Evolutionary conservation across 441 rosid genomes (phyloP), one percentile per base, ranked within the genome.

Genomic region (Geranium incanum): DNA sequence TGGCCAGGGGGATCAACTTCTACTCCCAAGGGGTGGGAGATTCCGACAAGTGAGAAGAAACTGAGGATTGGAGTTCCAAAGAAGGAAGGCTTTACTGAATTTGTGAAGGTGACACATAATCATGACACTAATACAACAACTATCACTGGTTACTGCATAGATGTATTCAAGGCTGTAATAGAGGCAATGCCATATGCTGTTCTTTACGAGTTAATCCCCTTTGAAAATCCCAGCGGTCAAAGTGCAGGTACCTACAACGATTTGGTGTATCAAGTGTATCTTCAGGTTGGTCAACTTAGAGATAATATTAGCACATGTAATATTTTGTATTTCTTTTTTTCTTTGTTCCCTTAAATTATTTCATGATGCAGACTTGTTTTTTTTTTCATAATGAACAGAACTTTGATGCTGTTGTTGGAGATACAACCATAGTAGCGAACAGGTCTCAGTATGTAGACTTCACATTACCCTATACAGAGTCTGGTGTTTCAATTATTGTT

Each of bases 1-100:
- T 87, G 95, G 97, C 91, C 90, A 0, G 91, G 96, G 64, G 86
- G 86, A 60, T 16, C 79, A 0, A 59, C 7, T 28, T 67, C 0
- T 28, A 3, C 71, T 62, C 90, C 92, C 0, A 86, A 38, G 69
- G 93, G 94, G 3, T 86, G 89, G 91, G 83, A 84, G 75, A 66
- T 88, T 12, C 89, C 89, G 0, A 74, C 78, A 0, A 79, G 74
- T 1, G 88, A 81, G 66, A 82, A 78, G 50, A 87, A 1, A 70
- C 39, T 91, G 38, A 74, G 68, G 13, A 75, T 86, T 0, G 85
- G 83, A 50, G 87, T 91, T 15, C 90, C 95, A 0, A 45, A 75
- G n/a, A 85, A 73, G 52, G 2, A 0, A 0, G 89, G 86, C 21
- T 88, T 71, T 36, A 66, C 23, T 0, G 75, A 80, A 12, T 85